Evolutionary conservation across 2,329 filamentous ascomycete species (phyloP), one percentile per base, ranked within the genome.

Genomic region (Aspergillus novoparasiticus): DNA sequence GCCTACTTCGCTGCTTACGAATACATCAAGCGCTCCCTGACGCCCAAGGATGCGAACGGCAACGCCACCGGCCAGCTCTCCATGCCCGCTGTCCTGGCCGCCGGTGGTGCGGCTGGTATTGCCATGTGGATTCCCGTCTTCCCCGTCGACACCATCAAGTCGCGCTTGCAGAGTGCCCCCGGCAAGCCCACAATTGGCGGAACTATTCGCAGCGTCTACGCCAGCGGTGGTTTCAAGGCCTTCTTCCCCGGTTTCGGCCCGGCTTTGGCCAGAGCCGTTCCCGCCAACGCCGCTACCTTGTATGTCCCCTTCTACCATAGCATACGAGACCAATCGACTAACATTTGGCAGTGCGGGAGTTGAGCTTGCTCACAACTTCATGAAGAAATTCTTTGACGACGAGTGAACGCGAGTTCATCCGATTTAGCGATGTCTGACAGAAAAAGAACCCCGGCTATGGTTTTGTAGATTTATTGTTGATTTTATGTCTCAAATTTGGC

Each of bases 51-150:
- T 73, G 88, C 87, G 3, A 80, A 85, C 21, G 93, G 92, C 28
- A 88, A 90, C 74, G 86, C 91, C 2, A 87, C 84, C 5, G 94
- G 93, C 48, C 84, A 95, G 71, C 81, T 98, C 62, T 94, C 90
- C 72, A 83, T 99, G 66, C 82, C 87, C 2, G 95, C 95, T 12
- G 86, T 99, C 62, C 92, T 94, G 72, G 86, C 88, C 32, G 95
- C 95, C 2, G 95, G 95, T 71, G 95, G 92, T 66, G 91, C 90
- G 4, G 95, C 95, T 0, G 95, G 95, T 74, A 87, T 99, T 30
- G 95, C 95, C 66, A 99, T 99, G 95, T 99, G 95, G 95, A 95
- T 97, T 70, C 94, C 95, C 59, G 94, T 99, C 48, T 99, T 99
- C 86, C 95, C 95, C 26, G 86, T 99, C 68, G 95, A 99, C 75